Percentiles rank a stretch among this genome's conserved stretches.
These are phyloP conservation scores for Lotus japonicus DNA, from an alignment of 306 rosid species.

Conservation along the genomic window DNA sequence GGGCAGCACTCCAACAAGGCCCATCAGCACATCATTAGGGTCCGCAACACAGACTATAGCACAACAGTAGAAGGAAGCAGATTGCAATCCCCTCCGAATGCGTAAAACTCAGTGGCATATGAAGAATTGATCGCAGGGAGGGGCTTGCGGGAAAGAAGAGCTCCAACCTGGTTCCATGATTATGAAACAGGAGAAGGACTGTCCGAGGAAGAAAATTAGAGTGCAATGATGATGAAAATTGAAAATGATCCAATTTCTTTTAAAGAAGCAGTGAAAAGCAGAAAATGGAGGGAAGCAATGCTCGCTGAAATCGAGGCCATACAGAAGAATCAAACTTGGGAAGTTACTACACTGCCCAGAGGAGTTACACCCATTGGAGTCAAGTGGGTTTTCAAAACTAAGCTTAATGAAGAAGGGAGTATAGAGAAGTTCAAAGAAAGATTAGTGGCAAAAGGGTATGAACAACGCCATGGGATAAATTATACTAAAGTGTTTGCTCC, in stretches of 20 bases:
- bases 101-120: too few relatives aligned
- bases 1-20: too few relatives aligned
- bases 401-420: background rate
- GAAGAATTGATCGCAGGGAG: too few relatives aligned
- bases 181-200: background rate
- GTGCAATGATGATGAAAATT: background rate
- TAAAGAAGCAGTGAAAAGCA: background rate
- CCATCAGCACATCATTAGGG: too few relatives aligned
- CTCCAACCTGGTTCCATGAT: background rate
- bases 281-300: background rate
- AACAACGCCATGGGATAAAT: too few relatives aligned
- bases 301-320: background rate
- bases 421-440: background rate
- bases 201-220: background rate
- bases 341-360: background rate
- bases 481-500: too few relatives aligned
- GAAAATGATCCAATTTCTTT: background rate
- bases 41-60: too few relatives aligned
- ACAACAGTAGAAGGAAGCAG: too few relatives aligned
- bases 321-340: background rate
- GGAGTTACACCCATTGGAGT: background rate
- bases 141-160: background rate
- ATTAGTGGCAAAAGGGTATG: too few relatives aligned
- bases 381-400: background rate
- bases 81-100: too few relatives aligned